Evolutionary conservation across 805 yeast genomes (phyloP).

Genomic region (Saccharomyces jurei): DNA sequence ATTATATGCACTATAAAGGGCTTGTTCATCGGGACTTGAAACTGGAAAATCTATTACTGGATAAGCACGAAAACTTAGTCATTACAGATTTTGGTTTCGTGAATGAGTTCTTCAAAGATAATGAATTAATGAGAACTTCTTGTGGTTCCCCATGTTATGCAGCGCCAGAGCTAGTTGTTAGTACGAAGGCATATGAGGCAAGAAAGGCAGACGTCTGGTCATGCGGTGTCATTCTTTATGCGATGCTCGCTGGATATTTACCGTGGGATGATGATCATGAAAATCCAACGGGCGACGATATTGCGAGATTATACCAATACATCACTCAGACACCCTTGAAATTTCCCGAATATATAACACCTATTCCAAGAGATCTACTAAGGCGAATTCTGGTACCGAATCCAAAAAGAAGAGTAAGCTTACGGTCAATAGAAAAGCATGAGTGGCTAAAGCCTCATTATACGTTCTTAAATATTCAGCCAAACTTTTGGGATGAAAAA

Average conservation of each 20-base stretch:
- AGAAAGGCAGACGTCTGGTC: conserved; percentile 96
- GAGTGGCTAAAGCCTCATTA: conserved; percentile 85
- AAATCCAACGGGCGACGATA: conserved; percentile 93
- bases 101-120: conserved; percentile 53
- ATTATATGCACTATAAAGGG: conserved; percentile 88
- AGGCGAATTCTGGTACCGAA: conserved; percentile 79
- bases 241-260: conserved; percentile 93
- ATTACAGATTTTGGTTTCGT: conserved; percentile 95
- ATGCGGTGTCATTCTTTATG: conserved; percentile 88
- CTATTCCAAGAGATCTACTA: conserved; percentile 83
- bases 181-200: conserved; percentile 81
- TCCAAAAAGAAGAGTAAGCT: conserved; percentile 64
- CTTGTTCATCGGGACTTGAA: conserved; percentile 84
- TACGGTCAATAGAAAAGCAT: conserved; percentile 68
- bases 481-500: conserved; percentile 61
- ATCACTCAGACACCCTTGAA: conserved; percentile 87
- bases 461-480: conserved; percentile 73
- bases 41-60: conserved; percentile 78
- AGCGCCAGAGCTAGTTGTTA: conserved; percentile 91
- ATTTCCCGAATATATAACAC: conserved; percentile 88
- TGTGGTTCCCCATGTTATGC: conserved; percentile 99
- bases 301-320: conserved; percentile 81
- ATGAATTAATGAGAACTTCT: conserved; percentile 83
- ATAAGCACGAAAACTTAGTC: conserved; percentile 76
- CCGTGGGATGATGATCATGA: conserved; percentile 97